These are phyloP conservation scores for Tritrichomonas foetus DNA, from an alignment of 208 protist species.

Conservation along the genomic window DNA sequence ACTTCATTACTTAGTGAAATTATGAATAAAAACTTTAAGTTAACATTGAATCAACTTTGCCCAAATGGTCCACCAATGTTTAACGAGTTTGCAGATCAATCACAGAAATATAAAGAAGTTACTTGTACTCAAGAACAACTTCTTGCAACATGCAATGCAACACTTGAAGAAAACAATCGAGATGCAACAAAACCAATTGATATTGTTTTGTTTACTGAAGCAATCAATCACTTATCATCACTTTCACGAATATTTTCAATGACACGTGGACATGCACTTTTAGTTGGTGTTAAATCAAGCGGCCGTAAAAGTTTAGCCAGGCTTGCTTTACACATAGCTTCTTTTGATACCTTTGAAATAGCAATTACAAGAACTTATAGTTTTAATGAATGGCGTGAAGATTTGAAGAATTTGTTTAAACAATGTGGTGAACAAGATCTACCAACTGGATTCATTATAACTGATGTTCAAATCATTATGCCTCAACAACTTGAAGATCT, in stretches of 20 bases:
- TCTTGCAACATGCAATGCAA: conserved; percentile 57
- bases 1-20: background rate
- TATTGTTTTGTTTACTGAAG: conserved; percentile 93
- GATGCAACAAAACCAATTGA: conserved; percentile 74
- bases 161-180: conserved; percentile 79
- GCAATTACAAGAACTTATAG: conserved; percentile 60
- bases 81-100: conserved; percentile 13
- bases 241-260: conserved; percentile 88
- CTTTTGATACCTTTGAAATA: conserved; percentile 43
- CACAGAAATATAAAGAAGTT: conserved; percentile 61
- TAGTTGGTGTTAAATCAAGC: conserved; percentile 87
- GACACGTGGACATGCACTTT: conserved; percentile 79
- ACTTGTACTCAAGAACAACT: conserved; percentile 61
- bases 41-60: background rate
- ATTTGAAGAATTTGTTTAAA: conserved; percentile 59
- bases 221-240: conserved; percentile 80
- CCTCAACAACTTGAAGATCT: conserved; percentile 90
- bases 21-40: background rate
- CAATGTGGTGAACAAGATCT: conserved; percentile 72
- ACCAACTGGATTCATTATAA: conserved; percentile 81
- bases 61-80: conserved; percentile 51
- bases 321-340: conserved; percentile 77
- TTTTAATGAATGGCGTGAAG: conserved; percentile 65
- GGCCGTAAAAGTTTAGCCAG: conserved; percentile 86
- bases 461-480: conserved; percentile 82